Evolutionary conservation across 306 rosid genomes (phyloP).

Genomic region (Acacia confusa): DNA sequence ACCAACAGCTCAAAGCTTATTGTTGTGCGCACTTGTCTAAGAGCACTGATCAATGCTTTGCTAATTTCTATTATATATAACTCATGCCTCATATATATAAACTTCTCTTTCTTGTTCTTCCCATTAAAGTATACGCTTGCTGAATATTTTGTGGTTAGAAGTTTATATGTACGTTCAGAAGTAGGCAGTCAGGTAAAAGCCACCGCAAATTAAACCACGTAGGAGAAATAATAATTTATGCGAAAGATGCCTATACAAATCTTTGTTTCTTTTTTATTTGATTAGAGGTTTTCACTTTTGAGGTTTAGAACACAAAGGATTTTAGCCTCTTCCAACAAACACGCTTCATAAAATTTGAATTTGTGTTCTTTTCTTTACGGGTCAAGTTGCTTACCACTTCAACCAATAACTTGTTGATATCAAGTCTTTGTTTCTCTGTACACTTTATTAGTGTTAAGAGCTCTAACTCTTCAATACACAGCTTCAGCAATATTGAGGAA

Average conservation of each 20-base stretch:
- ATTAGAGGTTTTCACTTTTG: too few relatives aligned
- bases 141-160: not conserved
- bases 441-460: not conserved
- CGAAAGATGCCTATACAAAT: not conserved
- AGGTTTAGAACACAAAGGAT: too few relatives aligned
- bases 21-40: conserved; percentile 3
- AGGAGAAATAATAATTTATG: conserved; percentile 10
- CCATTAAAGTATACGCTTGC: not conserved
- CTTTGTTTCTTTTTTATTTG: not conserved
- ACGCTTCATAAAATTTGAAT: too few relatives aligned
- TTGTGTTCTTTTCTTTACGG: too few relatives aligned
- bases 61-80: not conserved
- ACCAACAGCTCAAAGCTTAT: not conserved
- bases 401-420: too few relatives aligned
- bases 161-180: not conserved
- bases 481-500: not conserved
- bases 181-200: conserved; percentile 25
- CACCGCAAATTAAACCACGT: conserved; percentile 17
- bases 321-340: too few relatives aligned
- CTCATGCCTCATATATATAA: not conserved
- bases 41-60: not conserved
- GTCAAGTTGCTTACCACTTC: too few relatives aligned
- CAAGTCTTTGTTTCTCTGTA: not conserved
- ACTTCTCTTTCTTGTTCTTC: not conserved
- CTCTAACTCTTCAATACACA: not conserved